Evolutionary conservation across 257 asterid genomes (phyloP), one percentile per base, ranked within the genome.

Genomic region (Petunia axillaris): DNA sequence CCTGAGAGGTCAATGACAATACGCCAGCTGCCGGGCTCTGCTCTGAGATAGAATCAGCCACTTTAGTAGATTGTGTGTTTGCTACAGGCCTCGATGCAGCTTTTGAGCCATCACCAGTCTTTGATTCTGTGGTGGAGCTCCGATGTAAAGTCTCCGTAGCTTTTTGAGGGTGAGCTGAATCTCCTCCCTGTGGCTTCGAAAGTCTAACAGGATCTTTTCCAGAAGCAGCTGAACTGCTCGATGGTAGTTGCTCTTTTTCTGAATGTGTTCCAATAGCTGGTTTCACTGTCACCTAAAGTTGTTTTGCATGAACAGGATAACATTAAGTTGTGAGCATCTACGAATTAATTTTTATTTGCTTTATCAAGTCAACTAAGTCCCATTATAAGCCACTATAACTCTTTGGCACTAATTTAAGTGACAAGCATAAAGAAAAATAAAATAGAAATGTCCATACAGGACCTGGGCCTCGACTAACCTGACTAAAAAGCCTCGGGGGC

Each of bases 201-300:
- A 85, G 78, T 81, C 83, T 85, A 57, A 78, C 78, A 48, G 83
- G 44, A 58, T 90, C 96, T 5, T 91, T 94, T 62, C 86, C 81
- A 67, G 82, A 82, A 70, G 90, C 80, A 64, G 80, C 46, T 66
- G 93, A 87, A 83, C 84, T 83, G 76, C 83, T 70, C 11, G 86
- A 57, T 63, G 88, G 82, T 82, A 80, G 36, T 13, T 85, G 55
- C 58, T 86, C 96, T 84, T 87, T 95, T 80, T 85, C 96, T 65
- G 68, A 86, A 71, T 89, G 90, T 65, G 87, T 73, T 41, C 71
- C 87, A 87, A 80, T 80, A 64, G 95, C 90, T 41, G 95, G 91
- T 83, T 90, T 96, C 64, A 96, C 91, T 2, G 94, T 90, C 81
- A 91, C 97, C 97, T 91, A 90, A 82, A 82, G 53, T 37, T 71